Percentiles rank a stretch among this genome's conserved stretches.
phyloP scores from a whole-genome alignment of 805 yeast genomes.

The Kodamaea neixiangensis region DNA sequence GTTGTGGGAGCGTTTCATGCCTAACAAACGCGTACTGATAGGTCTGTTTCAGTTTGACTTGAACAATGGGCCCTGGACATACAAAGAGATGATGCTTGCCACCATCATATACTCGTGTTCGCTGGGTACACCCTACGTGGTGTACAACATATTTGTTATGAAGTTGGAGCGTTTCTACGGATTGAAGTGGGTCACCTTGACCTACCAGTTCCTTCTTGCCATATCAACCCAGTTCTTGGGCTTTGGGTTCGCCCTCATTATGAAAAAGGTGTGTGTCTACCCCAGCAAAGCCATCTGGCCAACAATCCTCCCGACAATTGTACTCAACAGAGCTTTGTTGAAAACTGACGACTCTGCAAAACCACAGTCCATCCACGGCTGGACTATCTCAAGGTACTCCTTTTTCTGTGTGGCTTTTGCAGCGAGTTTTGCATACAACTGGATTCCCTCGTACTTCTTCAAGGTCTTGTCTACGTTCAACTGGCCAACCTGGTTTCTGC shows the following conservation, averaged over 20 bases:
- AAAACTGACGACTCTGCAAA: constrained; percentile 21
- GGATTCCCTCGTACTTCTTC: constrained; percentile 44
- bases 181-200: constrained; percentile 46
- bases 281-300: constrained; percentile 48
- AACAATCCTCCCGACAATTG: constrained; percentile 44
- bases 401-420: constrained; percentile 37
- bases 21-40: constrained; percentile 20
- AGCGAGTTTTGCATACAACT: constrained; percentile 41
- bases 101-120: constrained; percentile 46
- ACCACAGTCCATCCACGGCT: constrained; percentile 28
- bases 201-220: constrained; percentile 54
- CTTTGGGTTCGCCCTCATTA: constrained; percentile 64
- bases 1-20: constrained; percentile 38
- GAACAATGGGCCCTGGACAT: constrained; percentile 47
- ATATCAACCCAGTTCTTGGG: constrained; percentile 64
- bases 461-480: constrained; percentile 42
- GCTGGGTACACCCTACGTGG: constrained; percentile 43
- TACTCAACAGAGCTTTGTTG: constrained; percentile 44
- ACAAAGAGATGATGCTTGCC: constrained; percentile 48
- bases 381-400: constrained; percentile 44
- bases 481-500: constrained; percentile 49
- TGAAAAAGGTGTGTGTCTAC: constrained; percentile 54
- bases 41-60: constrained; percentile 26
- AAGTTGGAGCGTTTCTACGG: constrained; percentile 44
- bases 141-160: constrained; percentile 46